Evolutionary conservation across 2,329 filamentous ascomycete species (phyloP), one percentile per base, ranked within the genome.

Genomic region (Sporothrix protearum): DNA sequence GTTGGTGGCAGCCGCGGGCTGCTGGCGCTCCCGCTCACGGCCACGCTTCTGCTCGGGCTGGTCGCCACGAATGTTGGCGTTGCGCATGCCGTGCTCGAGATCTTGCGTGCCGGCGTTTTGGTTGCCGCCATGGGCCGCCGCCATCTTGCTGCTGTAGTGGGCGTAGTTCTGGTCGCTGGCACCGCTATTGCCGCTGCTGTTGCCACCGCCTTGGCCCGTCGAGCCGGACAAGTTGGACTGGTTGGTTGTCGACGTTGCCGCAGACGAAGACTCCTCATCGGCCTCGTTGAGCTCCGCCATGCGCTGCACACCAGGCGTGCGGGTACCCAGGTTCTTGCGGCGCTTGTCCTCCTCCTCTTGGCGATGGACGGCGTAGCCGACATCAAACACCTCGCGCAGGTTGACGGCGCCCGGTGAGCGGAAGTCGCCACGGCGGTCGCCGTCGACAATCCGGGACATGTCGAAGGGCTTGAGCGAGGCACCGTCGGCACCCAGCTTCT

Each of bases 261-360:
- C 53, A 1, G 63, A 66, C 42, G 61, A 28, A 10, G 61, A 85
- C 33, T 85, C 84, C 39, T 91, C 90, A 39, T 89, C 88, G 42
- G 88, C 89, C 75, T 93, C 91, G 69, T 93, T 89, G 74, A 97
- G 87, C 7, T 88, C 88, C 30, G 88, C 88, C 7, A 89, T 80
- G 2, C 80, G 78, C 75, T 81, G 74, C 78, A 73, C 72, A 82
- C 77, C 90, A 80, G 83, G 91, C 84, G 76, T 91, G 87, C 85
- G 94, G 85, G 82, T 88, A 84, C 87, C 87, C 76, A 94, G 87
- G 78, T 96, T 92, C 81, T 96, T 97, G 75, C 93, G 89, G 70
- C 94, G 90, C 83, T 97, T 98, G 77, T 89, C 91, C 81, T 98
- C 96, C 79, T 99, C 96, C 81, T 98, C 96, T 80, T 98, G 94